Conservation (phyloP, 352 stramenopile genomes). For the Phytopythium sindhum region DNA sequence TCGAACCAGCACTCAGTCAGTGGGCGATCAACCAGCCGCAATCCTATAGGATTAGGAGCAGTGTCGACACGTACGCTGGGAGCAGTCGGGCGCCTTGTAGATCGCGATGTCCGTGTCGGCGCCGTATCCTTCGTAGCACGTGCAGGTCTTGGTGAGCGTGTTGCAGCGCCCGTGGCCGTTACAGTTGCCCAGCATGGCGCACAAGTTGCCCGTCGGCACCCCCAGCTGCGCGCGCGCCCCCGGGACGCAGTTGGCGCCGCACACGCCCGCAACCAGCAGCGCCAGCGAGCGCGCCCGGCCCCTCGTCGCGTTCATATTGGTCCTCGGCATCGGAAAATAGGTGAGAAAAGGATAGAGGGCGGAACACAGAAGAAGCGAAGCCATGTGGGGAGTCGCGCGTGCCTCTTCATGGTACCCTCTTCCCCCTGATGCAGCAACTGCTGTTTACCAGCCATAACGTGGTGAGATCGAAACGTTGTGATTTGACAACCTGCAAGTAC, state of each 20-base stretch:
- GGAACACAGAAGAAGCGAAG: background rate
- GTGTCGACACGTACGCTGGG: conserved; percentile 28
- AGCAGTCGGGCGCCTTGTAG: conserved; percentile 86
- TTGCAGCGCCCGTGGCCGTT: conserved; percentile 88
- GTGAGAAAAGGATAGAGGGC: background rate
- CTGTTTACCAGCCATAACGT: background rate
- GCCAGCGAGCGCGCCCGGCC: background rate
- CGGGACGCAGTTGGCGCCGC: background rate
- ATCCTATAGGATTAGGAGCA: background rate
- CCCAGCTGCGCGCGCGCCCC: conserved; percentile 35
- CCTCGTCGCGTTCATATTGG: background rate
- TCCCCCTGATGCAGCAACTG: background rate
- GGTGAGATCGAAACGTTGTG: no score
- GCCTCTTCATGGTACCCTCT: background rate
- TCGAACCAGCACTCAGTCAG: background rate
- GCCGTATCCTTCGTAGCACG: conserved; percentile 88
- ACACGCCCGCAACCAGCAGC: background rate
- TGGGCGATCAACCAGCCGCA: background rate
- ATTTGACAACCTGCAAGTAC: background rate
- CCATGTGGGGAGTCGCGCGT: background rate
- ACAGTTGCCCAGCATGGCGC: conserved; percentile 77
- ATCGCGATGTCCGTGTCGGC: conserved; percentile 69
- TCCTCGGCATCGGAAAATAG: no score
- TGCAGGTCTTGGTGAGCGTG: conserved; percentile 78
- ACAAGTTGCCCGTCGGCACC: conserved; percentile 65